Percentiles rank a stretch among this genome's conserved stretches.
Conservation (phyloP, 345 rosid species). For the Gossypium rotundifolium region DNA sequence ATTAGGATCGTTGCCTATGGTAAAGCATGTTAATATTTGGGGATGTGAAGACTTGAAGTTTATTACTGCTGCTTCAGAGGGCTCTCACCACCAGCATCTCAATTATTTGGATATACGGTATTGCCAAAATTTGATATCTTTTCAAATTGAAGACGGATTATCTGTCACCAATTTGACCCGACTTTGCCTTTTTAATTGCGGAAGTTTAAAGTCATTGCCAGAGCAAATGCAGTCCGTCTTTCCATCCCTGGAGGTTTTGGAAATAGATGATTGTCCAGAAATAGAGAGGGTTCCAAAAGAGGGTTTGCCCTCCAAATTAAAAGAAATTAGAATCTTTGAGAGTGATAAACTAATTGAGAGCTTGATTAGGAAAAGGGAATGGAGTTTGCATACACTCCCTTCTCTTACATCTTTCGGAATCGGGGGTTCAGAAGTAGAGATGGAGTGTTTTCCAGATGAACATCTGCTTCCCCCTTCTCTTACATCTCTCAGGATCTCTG, state of each 20-base stretch:
- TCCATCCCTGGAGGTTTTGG: not conserved
- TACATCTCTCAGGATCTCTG: not conserved
- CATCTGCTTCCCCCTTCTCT: conserved; percentile 3
- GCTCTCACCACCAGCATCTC: not conserved
- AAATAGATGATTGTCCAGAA: not conserved
- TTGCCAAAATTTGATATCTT: not conserved
- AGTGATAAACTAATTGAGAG: not conserved
- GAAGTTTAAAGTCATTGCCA: not conserved
- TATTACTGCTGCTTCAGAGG: not conserved
- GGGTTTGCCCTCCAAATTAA: conserved; percentile 4
- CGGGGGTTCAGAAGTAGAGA: too few relatives aligned
- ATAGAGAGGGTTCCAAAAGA: not conserved
- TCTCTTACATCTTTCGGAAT: accelerated
- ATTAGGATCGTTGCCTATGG: not conserved
- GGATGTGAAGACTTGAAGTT: not conserved
- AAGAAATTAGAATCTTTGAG: accelerated
- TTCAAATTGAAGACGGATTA: not conserved
- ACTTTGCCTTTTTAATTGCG: accelerated
- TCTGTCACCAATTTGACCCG: not conserved
- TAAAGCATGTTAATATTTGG: accelerated
- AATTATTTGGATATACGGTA: accelerated
- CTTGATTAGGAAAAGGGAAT: not conserved
- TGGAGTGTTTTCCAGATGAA: not conserved
- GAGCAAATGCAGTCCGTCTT: not conserved
- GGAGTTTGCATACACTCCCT: not conserved